A percentile compares a stretch with the other conserved stretches of the same genome.
Conservation (phyloP, 1,284 basidiomycete species). For the Cryptococcus jaspeensis region DNA sequence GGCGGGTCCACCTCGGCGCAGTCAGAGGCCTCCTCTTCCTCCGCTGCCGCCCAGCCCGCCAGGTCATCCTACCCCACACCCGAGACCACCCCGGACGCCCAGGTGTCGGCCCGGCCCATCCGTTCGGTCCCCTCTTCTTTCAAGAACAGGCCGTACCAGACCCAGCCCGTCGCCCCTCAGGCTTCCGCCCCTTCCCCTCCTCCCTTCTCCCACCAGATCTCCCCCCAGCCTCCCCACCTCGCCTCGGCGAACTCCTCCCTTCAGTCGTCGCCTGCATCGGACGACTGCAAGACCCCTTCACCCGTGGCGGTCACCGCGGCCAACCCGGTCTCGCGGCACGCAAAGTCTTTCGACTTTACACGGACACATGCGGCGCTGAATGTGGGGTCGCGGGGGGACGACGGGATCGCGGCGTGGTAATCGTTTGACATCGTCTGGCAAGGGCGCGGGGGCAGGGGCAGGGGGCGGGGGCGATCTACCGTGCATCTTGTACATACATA, state of each 20-base stretch:
- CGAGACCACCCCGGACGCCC: constrained; percentile 43
- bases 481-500: background rate
- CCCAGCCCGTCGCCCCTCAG: constrained; percentile 15
- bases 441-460: too few species aligned
- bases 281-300: constrained; percentile 50
- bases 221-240: constrained; percentile 41
- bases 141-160: constrained; percentile 27
- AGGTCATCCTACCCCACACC: constrained; percentile 43
- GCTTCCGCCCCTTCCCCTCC: constrained; percentile 29
- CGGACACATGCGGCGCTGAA: constrained; percentile 6
- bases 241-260: constrained; percentile 42
- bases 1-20: constrained; percentile 17
- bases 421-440: too few species aligned
- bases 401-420: background rate
- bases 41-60: too few species aligned
- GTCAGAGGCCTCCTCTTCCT: background rate
- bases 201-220: constrained; percentile 31
- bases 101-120: constrained; percentile 30
- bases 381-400: background rate
- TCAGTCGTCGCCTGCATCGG: constrained; percentile 44
- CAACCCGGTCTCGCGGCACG: background rate
- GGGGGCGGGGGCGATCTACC: too few species aligned
- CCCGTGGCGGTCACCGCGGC: constrained; percentile 35
- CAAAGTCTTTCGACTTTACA: constrained; percentile 20
- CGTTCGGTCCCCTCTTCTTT: constrained; percentile 40